Base-by-base conservation (phyloP, 108 stramenopile genomes). In the Phaeodactylum tricornutum region DNA sequence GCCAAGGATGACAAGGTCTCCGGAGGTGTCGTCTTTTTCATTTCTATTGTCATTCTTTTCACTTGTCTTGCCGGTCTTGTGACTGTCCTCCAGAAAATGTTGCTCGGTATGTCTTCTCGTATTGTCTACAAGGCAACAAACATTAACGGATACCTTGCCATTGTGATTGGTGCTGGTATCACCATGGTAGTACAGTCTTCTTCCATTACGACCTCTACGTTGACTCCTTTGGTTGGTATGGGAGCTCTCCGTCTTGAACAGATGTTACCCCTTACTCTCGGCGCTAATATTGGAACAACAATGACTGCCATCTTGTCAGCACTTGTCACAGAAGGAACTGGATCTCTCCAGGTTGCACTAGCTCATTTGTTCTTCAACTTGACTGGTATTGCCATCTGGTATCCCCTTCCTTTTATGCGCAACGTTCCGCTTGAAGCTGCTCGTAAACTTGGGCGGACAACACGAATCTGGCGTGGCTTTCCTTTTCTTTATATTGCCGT, bases 251-350 rank as follows among this genome's bases (percentile, higher is more conserved):
- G 65, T 1, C 55, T 91, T 12, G 71, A 80, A 46, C 76, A 70
- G 50, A 92, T 92, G 90, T 61, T 65, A 46, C 90, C 90, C 20
- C 54, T 92, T 32, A 85, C 85, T 33, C 74, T 92, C 14, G 90
- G 90, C 21, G 85, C 90, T 43, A 92, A 92, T 55, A 85, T 92
- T 47, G 90, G 90, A 38, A 87, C 90, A 1, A 84, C 85, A 23
- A 50, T 82, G 33, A 85, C 90, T 29, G 82, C 64, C 19, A 49
- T 91, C 16, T 35, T 86, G 43, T 77, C 88, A 34, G 64, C 82
- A 19, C 28, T 81, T 51, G 80, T 81, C 19, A 61, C 71, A 17
- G 75, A 71, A 49, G 67, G 50, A 35, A 35, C 71, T 20, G 53
- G 65, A 3, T 68, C 78, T 17, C 37, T 89, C 23, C 83, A 85